Percentiles rank a stretch among this genome's conserved stretches.
Conservation (phyloP, 1,139 yeast species). For the Torulaspora globosa region DNA sequence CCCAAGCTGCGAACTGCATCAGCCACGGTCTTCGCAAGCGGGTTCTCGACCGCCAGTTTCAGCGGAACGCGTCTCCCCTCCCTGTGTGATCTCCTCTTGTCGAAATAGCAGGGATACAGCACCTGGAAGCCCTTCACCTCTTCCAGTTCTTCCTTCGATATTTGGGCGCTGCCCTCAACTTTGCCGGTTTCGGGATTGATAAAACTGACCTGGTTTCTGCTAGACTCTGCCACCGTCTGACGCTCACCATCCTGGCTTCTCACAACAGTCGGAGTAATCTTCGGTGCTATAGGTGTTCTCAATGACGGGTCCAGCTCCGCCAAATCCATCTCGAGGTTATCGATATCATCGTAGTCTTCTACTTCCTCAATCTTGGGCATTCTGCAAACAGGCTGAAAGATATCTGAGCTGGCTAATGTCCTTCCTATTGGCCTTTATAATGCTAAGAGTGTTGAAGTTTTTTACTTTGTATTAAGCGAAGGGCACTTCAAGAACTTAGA, state of each 20-base stretch:
- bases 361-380: slow-evolving; percentile 83
- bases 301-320: slow-evolving; percentile 82
- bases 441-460: slow-evolving; percentile 5
- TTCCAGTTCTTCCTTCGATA: slow-evolving; percentile 40
- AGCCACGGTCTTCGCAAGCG: slow-evolving; percentile 75
- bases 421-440: background rate
- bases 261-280: slow-evolving; percentile 53
- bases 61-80: slow-evolving; percentile 79
- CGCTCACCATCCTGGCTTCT: slow-evolving; percentile 58
- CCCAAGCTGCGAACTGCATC: slow-evolving; percentile 49
- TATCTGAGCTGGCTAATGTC: slow-evolving; percentile 9
- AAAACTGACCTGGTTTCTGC: slow-evolving; percentile 29
- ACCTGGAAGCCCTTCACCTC: slow-evolving; percentile 66
- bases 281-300: slow-evolving; percentile 67
- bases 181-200: slow-evolving; percentile 30
- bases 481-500: slow-evolving; percentile 1
- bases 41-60: slow-evolving; percentile 72
- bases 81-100: slow-evolving; percentile 64
- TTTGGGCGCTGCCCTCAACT: slow-evolving; percentile 26
- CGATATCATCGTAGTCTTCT: slow-evolving; percentile 78
- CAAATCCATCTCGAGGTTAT: slow-evolving; percentile 86
- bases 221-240: slow-evolving; percentile 29
- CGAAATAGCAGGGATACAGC: slow-evolving; percentile 90
- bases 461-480: slow-evolving; percentile 1
- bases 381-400: slow-evolving; percentile 17